phyloP scores from a whole-genome alignment of 176 grass and related monocot genomes.

The Cocos nucifera region DNA sequence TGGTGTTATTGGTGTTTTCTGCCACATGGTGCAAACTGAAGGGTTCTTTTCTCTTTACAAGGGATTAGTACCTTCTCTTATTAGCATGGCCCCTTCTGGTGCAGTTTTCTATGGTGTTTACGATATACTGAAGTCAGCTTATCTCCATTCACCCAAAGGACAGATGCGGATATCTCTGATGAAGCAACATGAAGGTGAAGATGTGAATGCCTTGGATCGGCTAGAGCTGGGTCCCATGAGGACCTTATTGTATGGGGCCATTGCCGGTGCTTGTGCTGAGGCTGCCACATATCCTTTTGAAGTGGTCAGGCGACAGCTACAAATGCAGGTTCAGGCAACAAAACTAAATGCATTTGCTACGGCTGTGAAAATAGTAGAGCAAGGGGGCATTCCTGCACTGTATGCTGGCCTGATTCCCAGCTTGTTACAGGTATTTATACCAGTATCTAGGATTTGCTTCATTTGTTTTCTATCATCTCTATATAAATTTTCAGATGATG shows the following conservation, averaged over 20 bases:
- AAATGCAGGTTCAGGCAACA: constrained; percentile 83
- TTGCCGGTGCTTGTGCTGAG: constrained; percentile 88
- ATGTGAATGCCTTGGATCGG: constrained; percentile 75
- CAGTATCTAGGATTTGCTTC: too few species aligned
- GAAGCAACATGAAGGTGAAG: constrained; percentile 53
- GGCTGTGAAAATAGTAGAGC: constrained; percentile 78
- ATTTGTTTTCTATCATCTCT: too few species aligned
- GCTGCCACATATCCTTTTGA: constrained; percentile 92
- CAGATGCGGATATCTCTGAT: constrained; percentile 42
- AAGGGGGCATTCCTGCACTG: constrained; percentile 84
- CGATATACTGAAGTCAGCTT: constrained; percentile 87
- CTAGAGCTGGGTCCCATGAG: constrained; percentile 71
- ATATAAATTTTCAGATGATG: too few species aligned
- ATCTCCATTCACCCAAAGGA: constrained; percentile 71
- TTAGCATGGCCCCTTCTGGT: constrained; percentile 98
- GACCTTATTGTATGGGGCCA: constrained; percentile 88
- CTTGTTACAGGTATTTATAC: constrained; percentile 68
- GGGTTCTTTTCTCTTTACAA: constrained; percentile 94
- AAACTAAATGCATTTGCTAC: constrained; percentile 87
- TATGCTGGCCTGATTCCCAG: constrained; percentile 95
- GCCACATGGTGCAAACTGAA: constrained; percentile 83
- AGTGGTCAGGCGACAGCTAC: constrained; percentile 84
- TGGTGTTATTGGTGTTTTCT: constrained; percentile 77
- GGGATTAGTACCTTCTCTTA: constrained; percentile 81
- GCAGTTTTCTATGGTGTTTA: constrained; percentile 98